These are phyloP conservation scores for Chytriomyces sp. DNA, from an alignment of 192 early-diverging fungal genomes.

Conservation along the genomic window DNA sequence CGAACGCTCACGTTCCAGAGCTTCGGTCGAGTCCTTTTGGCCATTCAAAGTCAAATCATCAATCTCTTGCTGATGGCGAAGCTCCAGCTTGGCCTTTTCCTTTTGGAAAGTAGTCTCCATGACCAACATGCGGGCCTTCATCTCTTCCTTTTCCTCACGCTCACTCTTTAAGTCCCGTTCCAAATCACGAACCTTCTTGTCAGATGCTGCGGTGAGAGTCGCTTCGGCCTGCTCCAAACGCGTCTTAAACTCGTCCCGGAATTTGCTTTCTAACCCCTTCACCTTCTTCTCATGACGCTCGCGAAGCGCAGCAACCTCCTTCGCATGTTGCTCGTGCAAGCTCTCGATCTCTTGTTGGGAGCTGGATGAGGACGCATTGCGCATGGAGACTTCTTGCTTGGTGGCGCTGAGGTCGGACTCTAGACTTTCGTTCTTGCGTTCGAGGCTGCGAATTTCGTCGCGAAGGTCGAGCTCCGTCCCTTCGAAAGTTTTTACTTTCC, in stretches of 20 bases:
- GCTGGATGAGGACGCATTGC: background rate
- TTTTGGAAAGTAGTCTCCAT: background rate
- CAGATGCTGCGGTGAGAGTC: background rate
- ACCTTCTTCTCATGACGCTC: constrained; percentile 24
- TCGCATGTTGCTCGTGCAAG: constrained; percentile 12
- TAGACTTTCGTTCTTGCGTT: constrained; percentile 4
- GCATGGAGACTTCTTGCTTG: background rate
- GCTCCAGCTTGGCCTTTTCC: constrained; percentile 2
- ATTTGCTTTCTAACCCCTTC: constrained; percentile 9
- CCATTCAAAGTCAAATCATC: background rate
- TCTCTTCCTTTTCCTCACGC: constrained; percentile 1
- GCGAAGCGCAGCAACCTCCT: constrained; percentile 15
- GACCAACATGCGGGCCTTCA: background rate
- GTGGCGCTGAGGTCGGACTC: background rate
- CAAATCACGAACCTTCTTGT: constrained; percentile 8
- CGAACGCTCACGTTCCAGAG: background rate
- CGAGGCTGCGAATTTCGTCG: constrained; percentile 12
- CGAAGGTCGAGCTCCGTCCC: constrained; percentile 15
- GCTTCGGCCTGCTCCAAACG: background rate
- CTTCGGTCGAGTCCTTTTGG: constrained; percentile 16
- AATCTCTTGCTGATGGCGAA: constrained; percentile 25
- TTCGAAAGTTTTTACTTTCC: constrained; percentile 1
- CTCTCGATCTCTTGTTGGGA: constrained; percentile 18
- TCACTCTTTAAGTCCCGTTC: constrained; percentile 12
- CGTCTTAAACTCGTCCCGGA: constrained; percentile 14